Evolutionary conservation across 768 basidiomycete species (phyloP), one percentile per base, ranked within the genome.

Genomic region (Leccinum barrowsii): DNA sequence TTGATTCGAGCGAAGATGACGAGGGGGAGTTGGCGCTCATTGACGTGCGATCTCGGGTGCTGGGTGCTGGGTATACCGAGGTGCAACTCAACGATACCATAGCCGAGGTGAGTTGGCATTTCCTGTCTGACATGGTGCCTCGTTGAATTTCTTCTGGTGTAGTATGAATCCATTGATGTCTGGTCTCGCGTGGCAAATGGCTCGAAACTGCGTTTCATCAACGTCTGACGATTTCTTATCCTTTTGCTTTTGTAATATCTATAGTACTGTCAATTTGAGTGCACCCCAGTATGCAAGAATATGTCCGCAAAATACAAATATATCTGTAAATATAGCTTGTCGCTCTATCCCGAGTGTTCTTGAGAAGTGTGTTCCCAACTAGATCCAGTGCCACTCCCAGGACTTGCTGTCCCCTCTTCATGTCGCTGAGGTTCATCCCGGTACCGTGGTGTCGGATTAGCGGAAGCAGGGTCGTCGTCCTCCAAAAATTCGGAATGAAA

Each of bases 11-110:
- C 44, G 84, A 84, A 11, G 85, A 87, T 47, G 82, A 83, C 7
- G 85, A 82, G 44, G 80, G 81, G 54, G 89, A 92, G 66, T 73
- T 97, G 59, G 83, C 85, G 7, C 85, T 99, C 80, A 82, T 92
- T 44, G 94, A 98, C 62, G 84, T 98, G 57, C 84, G 95, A 32
- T 85, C 88, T 50, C 84, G 94, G 40, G 88, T 98, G 11, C 74
- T 95, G 57, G 86, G 85, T 49, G 86, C 85, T 63, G 95, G 95
- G 17, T 97, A 89, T 74, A 98, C 93, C 13, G 96, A 99, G 70
- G 85, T 82, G 2, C 90, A 94, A 73, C 80, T 99, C 13, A 91
- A 89, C 79, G 87, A 92, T 60, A 91, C 92, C 1, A 88, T 98
- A 52, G 66, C 79, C 17, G 80, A 89, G 78, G 94, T 94, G 67